phyloP scores from a whole-genome alignment of 2,329 filamentous ascomycete species.

The Cryphonectria parasitica region DNA sequence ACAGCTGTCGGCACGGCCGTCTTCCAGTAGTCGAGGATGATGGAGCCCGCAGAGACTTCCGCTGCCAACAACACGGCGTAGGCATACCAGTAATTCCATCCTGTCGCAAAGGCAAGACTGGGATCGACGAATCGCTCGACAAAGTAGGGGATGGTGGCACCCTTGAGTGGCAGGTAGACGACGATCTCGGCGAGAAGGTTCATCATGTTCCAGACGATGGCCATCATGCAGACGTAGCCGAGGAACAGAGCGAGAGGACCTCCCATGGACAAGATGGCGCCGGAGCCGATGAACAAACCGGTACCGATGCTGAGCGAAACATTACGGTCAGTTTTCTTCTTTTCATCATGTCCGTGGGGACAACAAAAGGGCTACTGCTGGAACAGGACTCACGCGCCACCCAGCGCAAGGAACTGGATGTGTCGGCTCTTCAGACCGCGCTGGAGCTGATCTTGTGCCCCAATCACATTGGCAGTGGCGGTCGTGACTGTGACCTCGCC shows the following conservation, averaged over 20 bases:
- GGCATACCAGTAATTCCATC: constrained; percentile 56
- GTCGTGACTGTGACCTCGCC: constrained; percentile 23
- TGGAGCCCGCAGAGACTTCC: constrained; percentile 49
- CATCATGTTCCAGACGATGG: constrained; percentile 78
- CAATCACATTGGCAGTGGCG: constrained; percentile 25
- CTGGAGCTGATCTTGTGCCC: constrained; percentile 28
- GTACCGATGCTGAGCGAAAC: constrained; percentile 67
- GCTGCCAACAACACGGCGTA: constrained; percentile 50
- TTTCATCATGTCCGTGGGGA: background rate
- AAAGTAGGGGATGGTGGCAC: constrained; percentile 79
- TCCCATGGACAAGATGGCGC: constrained; percentile 62
- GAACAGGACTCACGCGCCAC: constrained; percentile 24
- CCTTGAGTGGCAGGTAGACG: constrained; percentile 75
- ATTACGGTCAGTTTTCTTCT: constrained; percentile 4
- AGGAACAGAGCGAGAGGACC: constrained; percentile 70
- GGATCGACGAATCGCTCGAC: constrained; percentile 68
- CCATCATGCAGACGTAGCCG: constrained; percentile 70
- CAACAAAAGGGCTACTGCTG: background rate
- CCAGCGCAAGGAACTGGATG: constrained; percentile 29
- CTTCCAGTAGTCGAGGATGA: constrained; percentile 45
- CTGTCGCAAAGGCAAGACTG: constrained; percentile 59
- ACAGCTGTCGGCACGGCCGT: constrained; percentile 24
- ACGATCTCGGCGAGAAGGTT: constrained; percentile 72
- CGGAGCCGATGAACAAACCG: constrained; percentile 72
- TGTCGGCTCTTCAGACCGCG: constrained; percentile 30